These are phyloP conservation scores for Volvariella volvacea DNA, from an alignment of 1,284 basidiomycete species.

Conservation along the genomic window DNA sequence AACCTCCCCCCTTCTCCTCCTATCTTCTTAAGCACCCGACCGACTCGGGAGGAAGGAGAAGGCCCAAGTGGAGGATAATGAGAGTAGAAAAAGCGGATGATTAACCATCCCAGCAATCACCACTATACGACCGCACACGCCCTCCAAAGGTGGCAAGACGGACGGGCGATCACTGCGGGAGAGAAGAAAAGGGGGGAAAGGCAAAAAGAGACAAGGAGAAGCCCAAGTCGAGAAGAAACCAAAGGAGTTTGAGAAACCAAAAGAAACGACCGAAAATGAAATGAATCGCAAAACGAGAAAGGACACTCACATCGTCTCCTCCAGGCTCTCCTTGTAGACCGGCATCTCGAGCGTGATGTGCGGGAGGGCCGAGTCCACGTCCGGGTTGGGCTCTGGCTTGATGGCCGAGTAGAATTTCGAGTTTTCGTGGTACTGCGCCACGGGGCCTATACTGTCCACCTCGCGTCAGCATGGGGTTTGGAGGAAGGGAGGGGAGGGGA, in stretches of 20 bases:
- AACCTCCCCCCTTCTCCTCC: too few species aligned
- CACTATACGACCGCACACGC: too few species aligned
- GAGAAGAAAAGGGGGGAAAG: too few species aligned
- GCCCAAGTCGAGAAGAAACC: background rate
- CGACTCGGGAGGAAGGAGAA: too few species aligned
- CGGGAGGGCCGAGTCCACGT: slow-evolving; percentile 56
- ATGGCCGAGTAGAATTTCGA: slow-evolving; percentile 66
- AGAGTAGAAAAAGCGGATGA: too few species aligned
- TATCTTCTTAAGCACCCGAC: too few species aligned
- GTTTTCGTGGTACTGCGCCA: slow-evolving; percentile 71
- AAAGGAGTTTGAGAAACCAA: background rate
- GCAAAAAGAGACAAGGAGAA: too few species aligned
- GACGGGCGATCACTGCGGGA: too few species aligned
- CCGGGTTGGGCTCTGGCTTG: slow-evolving; percentile 50
- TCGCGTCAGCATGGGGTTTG: slow-evolving; percentile 10
- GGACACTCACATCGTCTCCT: slow-evolving; percentile 55
- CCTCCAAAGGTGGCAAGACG: too few species aligned
- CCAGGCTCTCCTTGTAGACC: slow-evolving; percentile 74
- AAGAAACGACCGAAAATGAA: background rate
- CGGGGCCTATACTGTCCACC: slow-evolving; percentile 53
- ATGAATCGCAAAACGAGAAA: background rate
- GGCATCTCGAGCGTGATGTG: slow-evolving; percentile 76
- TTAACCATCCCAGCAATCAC: too few species aligned
- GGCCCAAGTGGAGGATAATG: too few species aligned
- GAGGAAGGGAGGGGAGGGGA: too few species aligned